phyloP scores from a whole-genome alignment of 1,284 basidiomycete genomes.

The Rhodotorula sp. region DNA sequence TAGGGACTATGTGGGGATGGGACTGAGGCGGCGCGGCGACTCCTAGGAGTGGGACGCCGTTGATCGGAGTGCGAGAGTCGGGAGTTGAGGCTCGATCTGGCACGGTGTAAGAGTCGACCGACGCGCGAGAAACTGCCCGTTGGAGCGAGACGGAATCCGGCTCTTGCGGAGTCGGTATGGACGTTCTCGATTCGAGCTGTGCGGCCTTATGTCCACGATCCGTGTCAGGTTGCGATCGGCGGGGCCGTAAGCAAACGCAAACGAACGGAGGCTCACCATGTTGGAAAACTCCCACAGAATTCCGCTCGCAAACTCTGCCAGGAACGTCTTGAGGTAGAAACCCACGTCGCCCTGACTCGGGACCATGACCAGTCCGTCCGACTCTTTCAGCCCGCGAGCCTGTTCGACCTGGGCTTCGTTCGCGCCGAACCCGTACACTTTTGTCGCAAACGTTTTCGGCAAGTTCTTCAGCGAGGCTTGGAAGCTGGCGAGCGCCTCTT shows the following conservation, averaged over 20 bases:
- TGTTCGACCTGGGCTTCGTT: conserved; percentile 74
- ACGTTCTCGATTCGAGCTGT: conserved; percentile 42
- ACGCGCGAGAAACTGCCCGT: background rate
- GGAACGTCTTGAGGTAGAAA: conserved; percentile 75
- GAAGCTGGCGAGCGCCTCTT: conserved; percentile 24
- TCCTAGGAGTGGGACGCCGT: conserved; percentile 21
- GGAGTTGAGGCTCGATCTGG: background rate
- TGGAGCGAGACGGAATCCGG: background rate
- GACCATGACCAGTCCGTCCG: conserved; percentile 67
- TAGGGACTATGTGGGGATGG: conserved; percentile 24
- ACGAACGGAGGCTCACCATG: conserved; percentile 51
- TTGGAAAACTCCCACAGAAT: conserved; percentile 77
- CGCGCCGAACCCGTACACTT: conserved; percentile 65
- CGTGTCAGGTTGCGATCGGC: background rate
- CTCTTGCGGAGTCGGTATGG: conserved; percentile 45
- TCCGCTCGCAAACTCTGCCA: conserved; percentile 80
- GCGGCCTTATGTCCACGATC: conserved; percentile 25
- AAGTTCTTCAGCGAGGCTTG: conserved; percentile 46
- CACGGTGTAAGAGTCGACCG: background rate
- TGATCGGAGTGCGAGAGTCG: conserved; percentile 5
- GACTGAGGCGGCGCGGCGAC: conserved; percentile 32
- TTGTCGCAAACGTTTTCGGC: conserved; percentile 53
- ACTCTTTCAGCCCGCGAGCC: conserved; percentile 58
- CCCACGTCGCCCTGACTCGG: conserved; percentile 70
- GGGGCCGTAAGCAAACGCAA: too few relatives aligned